Conservation (phyloP, 148 eudicot species). For the Dianthus caryophyllus region DNA sequence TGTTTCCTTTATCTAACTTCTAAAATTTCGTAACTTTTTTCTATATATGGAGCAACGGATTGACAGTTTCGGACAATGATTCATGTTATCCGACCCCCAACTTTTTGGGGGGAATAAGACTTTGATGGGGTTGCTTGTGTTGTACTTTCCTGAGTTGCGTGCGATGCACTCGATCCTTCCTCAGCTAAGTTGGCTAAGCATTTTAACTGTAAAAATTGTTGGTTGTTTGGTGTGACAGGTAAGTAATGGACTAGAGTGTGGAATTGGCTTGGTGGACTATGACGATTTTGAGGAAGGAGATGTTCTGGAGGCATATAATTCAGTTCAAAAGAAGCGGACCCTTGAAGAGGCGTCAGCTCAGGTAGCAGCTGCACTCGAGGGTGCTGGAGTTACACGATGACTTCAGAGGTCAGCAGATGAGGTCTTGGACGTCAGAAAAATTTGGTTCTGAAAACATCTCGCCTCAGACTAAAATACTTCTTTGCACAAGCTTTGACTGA, state of each 20-base stretch:
- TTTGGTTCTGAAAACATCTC: neutral
- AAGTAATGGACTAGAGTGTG: slow-evolving; percentile 86
- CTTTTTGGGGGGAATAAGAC: too few species aligned
- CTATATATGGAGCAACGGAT: too few species aligned
- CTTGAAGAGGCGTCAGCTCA: slow-evolving; percentile 96
- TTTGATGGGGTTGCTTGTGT: too few species aligned
- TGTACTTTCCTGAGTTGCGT: too few species aligned
- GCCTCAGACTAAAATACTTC: neutral
- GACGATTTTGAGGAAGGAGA: slow-evolving; percentile 75
- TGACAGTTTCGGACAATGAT: too few species aligned
- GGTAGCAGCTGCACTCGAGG: slow-evolving; percentile 70
- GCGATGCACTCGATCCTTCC: too few species aligned
- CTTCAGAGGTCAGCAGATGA: neutral
- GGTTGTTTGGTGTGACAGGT: slow-evolving; percentile 46
- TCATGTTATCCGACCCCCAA: too few species aligned
- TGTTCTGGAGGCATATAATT: slow-evolving; percentile 60
- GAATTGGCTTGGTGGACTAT: slow-evolving; percentile 65
- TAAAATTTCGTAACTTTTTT: too few species aligned
- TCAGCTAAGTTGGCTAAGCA: neutral
- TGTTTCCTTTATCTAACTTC: too few species aligned
- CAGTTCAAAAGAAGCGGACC: slow-evolving; percentile 70
- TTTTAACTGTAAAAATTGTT: neutral
- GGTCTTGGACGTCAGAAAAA: slow-evolving; percentile 12
- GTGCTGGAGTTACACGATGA: slow-evolving; percentile 46
- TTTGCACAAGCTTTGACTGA: slow-evolving; percentile 5